These are phyloP conservation scores for Fusarium solani-melongenae DNA, from an alignment of 2,329 filamentous ascomycete species.

Conservation along the genomic window DNA sequence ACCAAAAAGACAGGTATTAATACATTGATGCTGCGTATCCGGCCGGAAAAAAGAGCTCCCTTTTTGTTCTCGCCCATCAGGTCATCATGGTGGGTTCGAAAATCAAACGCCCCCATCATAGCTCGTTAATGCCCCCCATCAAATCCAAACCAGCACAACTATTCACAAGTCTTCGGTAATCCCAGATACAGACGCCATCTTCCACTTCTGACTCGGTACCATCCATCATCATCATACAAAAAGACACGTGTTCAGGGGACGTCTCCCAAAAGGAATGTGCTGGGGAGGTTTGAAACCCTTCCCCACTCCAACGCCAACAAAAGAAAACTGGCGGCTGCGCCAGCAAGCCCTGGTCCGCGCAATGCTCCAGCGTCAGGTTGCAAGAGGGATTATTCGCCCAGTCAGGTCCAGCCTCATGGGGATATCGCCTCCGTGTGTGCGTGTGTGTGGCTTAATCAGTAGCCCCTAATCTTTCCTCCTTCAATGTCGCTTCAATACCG, in stretches of 20 bases:
- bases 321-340: background rate
- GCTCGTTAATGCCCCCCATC: conserved; percentile 27
- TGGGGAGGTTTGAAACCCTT: conserved; percentile 2
- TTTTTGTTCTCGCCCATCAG: conserved; percentile 6
- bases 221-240: conserved; percentile 8
- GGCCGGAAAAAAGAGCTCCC: conserved; percentile 15
- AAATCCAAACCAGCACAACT: conserved; percentile 13
- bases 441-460: conserved; percentile 8
- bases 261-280: conserved; percentile 4
- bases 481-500: conserved; percentile 48
- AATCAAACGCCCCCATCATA: conserved; percentile 31
- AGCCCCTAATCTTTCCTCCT: conserved; percentile 1
- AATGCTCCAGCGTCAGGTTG: background rate
- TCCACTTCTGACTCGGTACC: conserved; percentile 2
- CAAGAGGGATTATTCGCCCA: background rate
- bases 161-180: conserved; percentile 9
- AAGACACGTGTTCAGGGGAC: background rate
- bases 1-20: conserved; percentile 33
- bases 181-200: conserved; percentile 6
- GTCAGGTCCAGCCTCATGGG: conserved; percentile 21
- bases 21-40: conserved; percentile 30
- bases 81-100: conserved; percentile 16
- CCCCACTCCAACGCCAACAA: conserved; percentile 1
- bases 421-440: conserved; percentile 4
- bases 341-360: background rate